Percentiles rank a stretch among this genome's conserved stretches.
Conservation (phyloP, 75 land plant genomes). For the Larix kaempferi region DNA sequence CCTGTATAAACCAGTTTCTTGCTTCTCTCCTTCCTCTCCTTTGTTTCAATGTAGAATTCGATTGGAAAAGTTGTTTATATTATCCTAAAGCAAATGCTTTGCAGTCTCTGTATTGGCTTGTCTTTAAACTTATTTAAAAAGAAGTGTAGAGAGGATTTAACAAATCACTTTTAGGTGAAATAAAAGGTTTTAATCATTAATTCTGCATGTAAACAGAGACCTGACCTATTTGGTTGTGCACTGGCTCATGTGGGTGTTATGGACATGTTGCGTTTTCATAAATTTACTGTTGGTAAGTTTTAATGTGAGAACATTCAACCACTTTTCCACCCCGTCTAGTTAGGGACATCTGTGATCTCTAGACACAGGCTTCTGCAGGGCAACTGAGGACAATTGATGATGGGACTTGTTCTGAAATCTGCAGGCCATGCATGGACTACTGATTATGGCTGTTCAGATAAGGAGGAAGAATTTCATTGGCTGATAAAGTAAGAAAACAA, state of each 20-base stretch:
- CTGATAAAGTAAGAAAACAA: constrained; percentile 71
- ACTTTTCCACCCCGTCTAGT: background rate
- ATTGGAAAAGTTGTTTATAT: background rate
- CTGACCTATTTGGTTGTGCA: constrained; percentile 98
- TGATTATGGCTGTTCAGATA: constrained; percentile 97
- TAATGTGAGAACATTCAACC: background rate
- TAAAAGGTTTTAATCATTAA: background rate
- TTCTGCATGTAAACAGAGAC: constrained; percentile 53
- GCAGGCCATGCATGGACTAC: constrained; percentile 99
- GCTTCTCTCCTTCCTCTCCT: background rate
- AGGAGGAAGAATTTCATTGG: constrained; percentile 91
- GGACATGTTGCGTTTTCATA: constrained; percentile 99
- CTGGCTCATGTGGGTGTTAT: constrained; percentile 99
- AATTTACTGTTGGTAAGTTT: constrained; percentile 89
- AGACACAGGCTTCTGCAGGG: background rate
- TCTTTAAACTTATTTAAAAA: background rate
- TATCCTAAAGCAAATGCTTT: background rate
- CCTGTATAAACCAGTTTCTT: no score
- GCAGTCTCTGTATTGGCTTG: background rate
- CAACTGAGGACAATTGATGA: background rate
- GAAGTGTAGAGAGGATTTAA: background rate
- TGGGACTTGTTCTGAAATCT: background rate
- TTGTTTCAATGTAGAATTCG: background rate
- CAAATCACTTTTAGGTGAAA: background rate
- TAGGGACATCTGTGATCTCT: background rate